Evolutionary conservation across 129 eudicot genomes (phyloP), one percentile per base, ranked within the genome.

Genomic region (Pittosporum tobira): DNA sequence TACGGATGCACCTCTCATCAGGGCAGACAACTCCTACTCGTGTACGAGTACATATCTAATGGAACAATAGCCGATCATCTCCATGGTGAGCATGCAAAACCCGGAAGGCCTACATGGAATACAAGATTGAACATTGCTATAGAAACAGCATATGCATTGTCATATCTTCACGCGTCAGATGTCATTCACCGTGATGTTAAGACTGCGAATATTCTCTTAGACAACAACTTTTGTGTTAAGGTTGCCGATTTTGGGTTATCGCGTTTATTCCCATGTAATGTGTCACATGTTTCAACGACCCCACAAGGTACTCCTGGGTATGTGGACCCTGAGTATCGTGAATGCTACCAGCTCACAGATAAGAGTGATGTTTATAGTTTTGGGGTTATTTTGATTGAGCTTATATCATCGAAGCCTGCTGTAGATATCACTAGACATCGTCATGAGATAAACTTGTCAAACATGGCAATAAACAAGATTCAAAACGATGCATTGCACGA

Each of bases 1-100:
- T 85, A 81, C 24, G 94, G 94, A 15, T 85, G 88, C 88, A 85
- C 89, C 19, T 62, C 88, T 16, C 75, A 74, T 47, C 76, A 67
- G 36, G 53, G 81, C 24, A 77, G 79, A 1, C 86, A 73, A 59
- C 89, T 85, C 21, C 77, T 85, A 4, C 89, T 85, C 1, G 94
- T 85, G 36, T 85, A 85, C 24, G 94, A 85, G 2, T 85, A 75
- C 59, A 59, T 85, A 19, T 73, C 94, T 10, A 85, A 85, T 24
- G 88, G 94, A 4, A 85, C 94, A 0, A 85, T 21, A 88, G n/a
- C n/a, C n/a, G n/a, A n/a, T n/a, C n/a, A n/a, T n/a, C n/a, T n/a
- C n/a, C n/a, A n/a, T n/a, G n/a, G 95, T 0, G 72, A 61, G 13
- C 70, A 67, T 4, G 64, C 84, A 29, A 75, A 36, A 7, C 81